phyloP scores from a whole-genome alignment of 768 basidiomycete species.

The Coprinopsis sp. region DNA sequence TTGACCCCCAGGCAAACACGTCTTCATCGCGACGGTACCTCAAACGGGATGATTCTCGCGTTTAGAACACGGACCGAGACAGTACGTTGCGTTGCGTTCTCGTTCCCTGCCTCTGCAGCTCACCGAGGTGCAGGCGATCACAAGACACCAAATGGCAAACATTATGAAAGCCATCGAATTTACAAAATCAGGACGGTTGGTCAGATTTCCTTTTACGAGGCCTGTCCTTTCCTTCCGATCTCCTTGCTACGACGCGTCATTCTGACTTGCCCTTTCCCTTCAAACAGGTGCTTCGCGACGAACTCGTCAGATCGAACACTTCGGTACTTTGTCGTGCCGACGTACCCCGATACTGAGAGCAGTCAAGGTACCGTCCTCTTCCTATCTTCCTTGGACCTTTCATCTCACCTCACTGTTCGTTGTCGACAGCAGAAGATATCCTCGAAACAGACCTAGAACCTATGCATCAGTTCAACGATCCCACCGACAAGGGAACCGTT shows the following conservation, averaged over 20 bases:
- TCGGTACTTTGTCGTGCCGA: constrained; percentile 76
- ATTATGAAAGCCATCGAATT: constrained; percentile 83
- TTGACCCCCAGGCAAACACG: constrained; percentile 78
- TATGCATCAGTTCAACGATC: constrained; percentile 74
- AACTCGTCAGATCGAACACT: constrained; percentile 92
- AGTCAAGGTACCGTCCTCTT: constrained; percentile 9
- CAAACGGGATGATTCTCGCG: constrained; percentile 74
- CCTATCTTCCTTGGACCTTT: constrained; percentile 1
- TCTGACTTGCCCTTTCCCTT: background rate
- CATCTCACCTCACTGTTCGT: background rate
- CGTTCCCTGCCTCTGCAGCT: background rate
- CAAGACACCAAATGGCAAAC: constrained; percentile 69
- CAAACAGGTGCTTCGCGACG: constrained; percentile 69
- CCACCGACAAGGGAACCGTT: constrained; percentile 89
- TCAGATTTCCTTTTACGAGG: background rate
- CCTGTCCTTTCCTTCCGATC: constrained; percentile 9
- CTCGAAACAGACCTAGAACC: constrained; percentile 71
- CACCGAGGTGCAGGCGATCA: constrained; percentile 58
- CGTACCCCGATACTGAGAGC: constrained; percentile 41
- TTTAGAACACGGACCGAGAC: constrained; percentile 81
- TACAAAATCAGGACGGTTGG: constrained; percentile 54
- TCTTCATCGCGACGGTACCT: constrained; percentile 89
- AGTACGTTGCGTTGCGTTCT: constrained; percentile 40
- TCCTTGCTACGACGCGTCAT: background rate
- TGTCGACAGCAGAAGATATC: constrained; percentile 8